Evolutionary conservation across 1,284 basidiomycete species (phyloP).

Genomic region (Mixia osmundae): DNA sequence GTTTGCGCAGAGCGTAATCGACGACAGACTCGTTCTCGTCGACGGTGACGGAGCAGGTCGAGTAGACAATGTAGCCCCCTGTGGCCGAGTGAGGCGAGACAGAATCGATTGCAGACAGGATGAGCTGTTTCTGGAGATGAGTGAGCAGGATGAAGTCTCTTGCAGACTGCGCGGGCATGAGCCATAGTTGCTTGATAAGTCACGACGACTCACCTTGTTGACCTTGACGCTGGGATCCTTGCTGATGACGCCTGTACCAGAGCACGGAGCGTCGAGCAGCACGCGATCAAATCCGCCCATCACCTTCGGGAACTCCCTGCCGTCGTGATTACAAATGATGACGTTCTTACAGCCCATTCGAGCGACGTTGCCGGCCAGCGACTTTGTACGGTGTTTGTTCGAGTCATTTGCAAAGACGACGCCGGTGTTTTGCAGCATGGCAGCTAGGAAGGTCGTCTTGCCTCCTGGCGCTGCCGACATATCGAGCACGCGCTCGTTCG

Average conservation of each 20-base stretch:
- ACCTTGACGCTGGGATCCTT: constrained; percentile 95
- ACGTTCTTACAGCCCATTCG: constrained; percentile 96
- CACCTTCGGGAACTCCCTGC: constrained; percentile 95
- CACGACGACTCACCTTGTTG: constrained; percentile 53
- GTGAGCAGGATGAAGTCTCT: constrained; percentile 84
- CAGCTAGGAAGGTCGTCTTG: constrained; percentile 89
- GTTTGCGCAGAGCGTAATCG: constrained; percentile 90
- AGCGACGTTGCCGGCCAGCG: constrained; percentile 86
- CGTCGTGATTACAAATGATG: constrained; percentile 90
- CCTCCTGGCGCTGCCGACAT: constrained; percentile 98
- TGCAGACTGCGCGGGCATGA: constrained; percentile 39
- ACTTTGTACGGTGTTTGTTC: constrained; percentile 86
- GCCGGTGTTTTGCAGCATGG: constrained; percentile 91
- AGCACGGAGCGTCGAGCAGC: constrained; percentile 88
- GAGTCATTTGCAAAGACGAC: constrained; percentile 95
- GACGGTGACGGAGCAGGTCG: constrained; percentile 91
- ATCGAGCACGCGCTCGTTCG: constrained; percentile 81
- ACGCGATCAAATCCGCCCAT: constrained; percentile 97
- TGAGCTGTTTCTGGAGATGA: constrained; percentile 94
- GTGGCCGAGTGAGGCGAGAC: constrained; percentile 69
- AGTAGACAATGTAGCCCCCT: constrained; percentile 90
- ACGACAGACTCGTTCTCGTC: constrained; percentile 98
- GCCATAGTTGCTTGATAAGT: constrained; percentile 1
- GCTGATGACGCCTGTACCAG: constrained; percentile 91
- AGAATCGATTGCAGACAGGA: constrained; percentile 94